These are phyloP conservation scores for Alternaria ventricosa DNA, from an alignment of 2,329 filamentous ascomycete genomes.

Conservation along the genomic window DNA sequence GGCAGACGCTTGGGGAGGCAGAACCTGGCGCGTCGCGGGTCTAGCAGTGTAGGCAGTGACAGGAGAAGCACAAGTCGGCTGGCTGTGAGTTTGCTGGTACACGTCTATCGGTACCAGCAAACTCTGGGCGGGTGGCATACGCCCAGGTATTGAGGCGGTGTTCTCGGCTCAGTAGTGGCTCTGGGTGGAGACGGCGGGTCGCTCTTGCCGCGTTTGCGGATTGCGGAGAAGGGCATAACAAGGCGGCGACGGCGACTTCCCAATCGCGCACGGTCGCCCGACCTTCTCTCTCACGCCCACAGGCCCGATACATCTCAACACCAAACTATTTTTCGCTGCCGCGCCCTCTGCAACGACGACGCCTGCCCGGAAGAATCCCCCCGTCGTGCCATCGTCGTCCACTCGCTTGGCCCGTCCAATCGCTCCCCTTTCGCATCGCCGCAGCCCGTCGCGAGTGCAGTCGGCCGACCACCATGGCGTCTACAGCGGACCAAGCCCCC, in stretches of 20 bases:
- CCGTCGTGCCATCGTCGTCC: constrained; percentile 4
- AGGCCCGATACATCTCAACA: constrained; percentile 6
- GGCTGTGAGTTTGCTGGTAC: background rate
- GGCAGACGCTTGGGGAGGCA: constrained; percentile 4
- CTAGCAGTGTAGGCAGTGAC: background rate
- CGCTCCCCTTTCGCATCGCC: constrained; percentile 19
- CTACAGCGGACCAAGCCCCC: constrained; percentile 35
- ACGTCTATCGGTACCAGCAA: background rate
- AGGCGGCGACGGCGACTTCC: constrained; percentile 25
- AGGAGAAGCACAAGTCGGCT: background rate
- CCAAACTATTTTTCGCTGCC: constrained; percentile 9
- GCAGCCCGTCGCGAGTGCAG: constrained; percentile 22
- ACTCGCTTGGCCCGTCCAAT: constrained; percentile 26
- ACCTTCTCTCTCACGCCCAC: constrained; percentile 12
- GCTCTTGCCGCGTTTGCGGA: constrained; percentile 30
- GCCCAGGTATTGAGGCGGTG: constrained; percentile 5
- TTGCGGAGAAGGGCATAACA: constrained; percentile 29
- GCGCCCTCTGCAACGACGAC: constrained; percentile 5
- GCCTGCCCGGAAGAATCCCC: background rate
- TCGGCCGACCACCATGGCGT: constrained; percentile 44
- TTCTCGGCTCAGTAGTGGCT: constrained; percentile 12
- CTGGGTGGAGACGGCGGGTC: constrained; percentile 26
- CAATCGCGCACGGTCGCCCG: constrained; percentile 28
- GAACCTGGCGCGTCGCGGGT: constrained; percentile 5
- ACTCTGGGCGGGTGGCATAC: background rate